Base-by-base conservation (phyloP, 805 yeast genomes). In the Yarrowia osloensis region DNA sequence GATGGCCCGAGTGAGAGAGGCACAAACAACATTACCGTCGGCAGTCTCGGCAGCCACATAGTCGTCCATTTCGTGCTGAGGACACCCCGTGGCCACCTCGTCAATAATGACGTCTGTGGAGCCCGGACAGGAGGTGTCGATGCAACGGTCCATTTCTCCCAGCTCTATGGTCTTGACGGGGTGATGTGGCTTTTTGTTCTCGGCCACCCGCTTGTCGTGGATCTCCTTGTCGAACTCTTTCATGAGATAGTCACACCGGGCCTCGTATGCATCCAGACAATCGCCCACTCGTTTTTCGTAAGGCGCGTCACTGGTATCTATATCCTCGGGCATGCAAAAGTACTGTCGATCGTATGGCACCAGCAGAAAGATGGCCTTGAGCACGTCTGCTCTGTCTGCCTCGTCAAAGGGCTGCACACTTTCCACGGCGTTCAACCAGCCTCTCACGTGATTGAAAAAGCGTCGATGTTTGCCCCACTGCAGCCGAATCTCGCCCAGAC, bases 381-480 rank as follows among this genome's bases (percentile, higher is more conserved):
- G 54, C n/a, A 61, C 66, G 17, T 61, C 54, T 1, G 31, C 47
- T 17, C 44, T 33, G 24, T 61, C 66, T 0, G 24, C 31, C 15
- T 29, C 35, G 1, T 31, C 31, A 46, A 61, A 61, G 0, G 39
- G 39, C 17, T 61, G 66, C 12, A 61, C 66, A 3, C 13, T 15
- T 6, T 61, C 66, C 22, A 61, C 66, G 0, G 66, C 66, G 8
- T 24, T 44, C 31, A 61, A 15, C 66, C 66, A 61, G 17, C 66
- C 66, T 33, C 66, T 61, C 22, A 61, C 44, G 31, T 61, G 52
- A n/a, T 44, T 61, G 44, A 61, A 61, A 31, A 61, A 61, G 0
- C 66, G 66, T 15, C 66, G 31, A 15, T 61, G 66, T 29, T 46
- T 44, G 33, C 66, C 66, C 66, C 66, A 61, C 24, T 61, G 66